A percentile compares a stretch with the other conserved stretches of the same genome.
phyloP scores from a whole-genome alignment of 192 early-diverging fungal genomes.

The Entomortierella beljakovae region DNA sequence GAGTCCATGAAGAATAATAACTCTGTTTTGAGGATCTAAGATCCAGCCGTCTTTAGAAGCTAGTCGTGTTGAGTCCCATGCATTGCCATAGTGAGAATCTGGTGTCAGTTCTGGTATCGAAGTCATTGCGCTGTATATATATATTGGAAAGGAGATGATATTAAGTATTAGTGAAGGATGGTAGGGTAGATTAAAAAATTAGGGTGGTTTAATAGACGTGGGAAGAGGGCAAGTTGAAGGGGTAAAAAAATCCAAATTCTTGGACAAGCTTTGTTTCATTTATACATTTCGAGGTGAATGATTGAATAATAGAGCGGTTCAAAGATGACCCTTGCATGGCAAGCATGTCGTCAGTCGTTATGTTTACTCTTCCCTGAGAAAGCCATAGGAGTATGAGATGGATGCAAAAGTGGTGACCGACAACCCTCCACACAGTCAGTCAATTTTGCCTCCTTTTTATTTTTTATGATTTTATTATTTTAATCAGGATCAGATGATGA shows the following conservation, averaged over 20 bases:
- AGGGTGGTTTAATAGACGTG: too few relatives aligned
- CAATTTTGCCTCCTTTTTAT: neutral
- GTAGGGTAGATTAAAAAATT: too few relatives aligned
- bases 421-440: too few relatives aligned
- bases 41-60: slow-evolving; percentile 55
- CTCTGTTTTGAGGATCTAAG: slow-evolving; percentile 59
- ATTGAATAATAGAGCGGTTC: neutral
- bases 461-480: too few relatives aligned
- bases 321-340: slow-evolving; percentile 8
- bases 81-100: slow-evolving; percentile 20
- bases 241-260: too few relatives aligned
- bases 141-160: neutral
- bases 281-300: neutral
- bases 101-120: slow-evolving; percentile 18
- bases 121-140: neutral
- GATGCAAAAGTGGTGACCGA: too few relatives aligned
- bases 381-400: too few relatives aligned
- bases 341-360: neutral
- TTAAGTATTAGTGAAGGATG: neutral
- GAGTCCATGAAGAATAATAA: slow-evolving; percentile 64
- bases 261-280: too few relatives aligned
- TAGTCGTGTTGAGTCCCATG: slow-evolving; percentile 38
- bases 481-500: slow-evolving; percentile 10
- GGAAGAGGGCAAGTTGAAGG: too few relatives aligned
- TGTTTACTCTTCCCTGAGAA: neutral